A percentile compares a stretch with the other conserved stretches of the same genome.
Conservation (phyloP, 2,329 filamentous ascomycete genomes). For the Cercospora brassicicola region DNA sequence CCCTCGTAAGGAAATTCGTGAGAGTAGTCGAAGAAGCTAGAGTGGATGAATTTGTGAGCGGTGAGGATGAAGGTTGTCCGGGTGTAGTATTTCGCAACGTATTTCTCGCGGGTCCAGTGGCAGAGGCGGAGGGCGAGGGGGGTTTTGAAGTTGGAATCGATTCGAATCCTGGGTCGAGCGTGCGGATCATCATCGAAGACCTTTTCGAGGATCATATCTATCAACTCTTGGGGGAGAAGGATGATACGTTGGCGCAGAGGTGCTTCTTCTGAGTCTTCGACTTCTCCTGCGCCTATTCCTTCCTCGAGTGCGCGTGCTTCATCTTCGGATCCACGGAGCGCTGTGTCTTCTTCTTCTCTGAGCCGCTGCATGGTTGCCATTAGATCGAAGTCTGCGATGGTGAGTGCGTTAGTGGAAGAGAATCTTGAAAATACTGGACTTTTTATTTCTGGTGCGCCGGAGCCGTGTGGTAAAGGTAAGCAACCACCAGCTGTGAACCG, state of each 20-base stretch:
- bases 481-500: background rate
- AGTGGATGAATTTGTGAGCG: background rate
- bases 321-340: background rate
- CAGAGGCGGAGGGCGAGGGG: background rate
- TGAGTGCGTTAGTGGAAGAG: background rate
- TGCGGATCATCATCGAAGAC: background rate
- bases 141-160: background rate
- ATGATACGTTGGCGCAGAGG: background rate
- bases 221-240: background rate
- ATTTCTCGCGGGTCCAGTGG: background rate
- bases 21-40: background rate
- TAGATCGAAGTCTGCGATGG: background rate
- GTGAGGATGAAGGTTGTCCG: background rate
- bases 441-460: background rate
- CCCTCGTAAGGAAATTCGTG: background rate
- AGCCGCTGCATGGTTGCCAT: background rate
- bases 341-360: background rate
- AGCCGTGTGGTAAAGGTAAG: background rate
- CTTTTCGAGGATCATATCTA: background rate
- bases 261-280: background rate
- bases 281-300: background rate
- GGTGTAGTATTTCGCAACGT: background rate
- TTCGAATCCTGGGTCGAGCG: background rate
- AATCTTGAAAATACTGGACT: background rate
- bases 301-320: background rate